Conservation (phyloP, 345 rosid species). For the Populus pruinosa region DNA sequence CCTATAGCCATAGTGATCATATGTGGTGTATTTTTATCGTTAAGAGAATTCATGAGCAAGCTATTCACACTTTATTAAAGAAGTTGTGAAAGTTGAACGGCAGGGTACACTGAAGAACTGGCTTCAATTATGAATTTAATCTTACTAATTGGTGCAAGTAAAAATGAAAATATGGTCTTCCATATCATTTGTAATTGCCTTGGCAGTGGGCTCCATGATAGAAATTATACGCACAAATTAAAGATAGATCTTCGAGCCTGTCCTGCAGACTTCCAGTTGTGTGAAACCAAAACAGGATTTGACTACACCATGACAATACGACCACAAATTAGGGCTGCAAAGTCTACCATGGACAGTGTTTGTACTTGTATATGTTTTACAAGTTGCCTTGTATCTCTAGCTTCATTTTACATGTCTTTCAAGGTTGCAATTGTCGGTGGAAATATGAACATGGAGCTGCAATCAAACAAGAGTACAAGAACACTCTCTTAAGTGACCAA, state of each 20-base stretch:
- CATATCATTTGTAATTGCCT: neutral
- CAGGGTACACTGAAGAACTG: too few species aligned
- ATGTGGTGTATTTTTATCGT: neutral
- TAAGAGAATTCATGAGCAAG: neutral
- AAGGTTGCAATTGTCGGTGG: neutral
- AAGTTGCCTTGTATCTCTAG: neutral
- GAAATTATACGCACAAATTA: neutral
- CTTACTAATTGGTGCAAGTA: neutral
- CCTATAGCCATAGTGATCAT: too few species aligned
- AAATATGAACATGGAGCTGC: neutral
- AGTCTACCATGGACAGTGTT: neutral
- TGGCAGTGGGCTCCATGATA: neutral
- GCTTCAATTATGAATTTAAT: neutral
- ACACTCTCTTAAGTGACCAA: too few species aligned
- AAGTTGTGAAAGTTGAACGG: neutral
- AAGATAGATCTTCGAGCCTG: neutral
- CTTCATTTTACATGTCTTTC: neutral
- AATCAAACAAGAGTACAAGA: neutral
- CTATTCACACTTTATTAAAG: neutral
- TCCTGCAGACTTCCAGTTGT: neutral
- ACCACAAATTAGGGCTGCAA: neutral
- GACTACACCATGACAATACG: neutral
- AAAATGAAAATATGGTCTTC: neutral
- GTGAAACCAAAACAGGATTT: slow-evolving; percentile 5
- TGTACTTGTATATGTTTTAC: too few species aligned